phyloP scores from a whole-genome alignment of 2,329 filamentous ascomycete genomes.

The Aphanocladium album region DNA sequence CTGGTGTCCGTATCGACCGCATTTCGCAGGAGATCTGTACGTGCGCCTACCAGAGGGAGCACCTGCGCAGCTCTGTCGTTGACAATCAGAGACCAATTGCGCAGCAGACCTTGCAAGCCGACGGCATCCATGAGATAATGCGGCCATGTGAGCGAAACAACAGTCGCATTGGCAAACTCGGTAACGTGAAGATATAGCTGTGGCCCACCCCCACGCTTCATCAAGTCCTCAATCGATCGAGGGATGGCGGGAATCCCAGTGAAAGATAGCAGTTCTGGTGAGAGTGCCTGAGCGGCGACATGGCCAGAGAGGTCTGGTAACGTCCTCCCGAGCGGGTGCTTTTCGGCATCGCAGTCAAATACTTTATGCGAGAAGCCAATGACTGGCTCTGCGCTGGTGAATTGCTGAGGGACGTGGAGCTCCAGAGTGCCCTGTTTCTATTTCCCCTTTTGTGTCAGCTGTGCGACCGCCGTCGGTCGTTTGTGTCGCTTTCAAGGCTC shows the following conservation, averaged over 20 bases:
- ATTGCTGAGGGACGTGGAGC: conserved; percentile 27
- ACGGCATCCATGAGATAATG: conserved; percentile 2
- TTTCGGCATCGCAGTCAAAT: conserved; percentile 32
- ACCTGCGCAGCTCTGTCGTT: conserved; percentile 21
- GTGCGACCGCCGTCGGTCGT: not conserved
- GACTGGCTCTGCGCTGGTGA: conserved; percentile 30
- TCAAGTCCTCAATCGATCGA: not conserved
- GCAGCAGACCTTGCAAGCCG: conserved; percentile 1
- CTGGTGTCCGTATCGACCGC: conserved; percentile 8
- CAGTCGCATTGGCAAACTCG: not conserved
- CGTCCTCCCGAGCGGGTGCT: conserved; percentile 35
- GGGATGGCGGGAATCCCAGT: conserved; percentile 2
- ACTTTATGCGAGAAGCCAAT: conserved; percentile 35
- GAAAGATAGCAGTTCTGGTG: conserved; percentile 17
- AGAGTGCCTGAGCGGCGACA: conserved; percentile 14
- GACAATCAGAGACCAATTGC: not conserved
- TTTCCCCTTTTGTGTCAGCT: not conserved
- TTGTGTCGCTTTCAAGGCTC: too few relatives aligned
- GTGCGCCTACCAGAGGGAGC: conserved; percentile 21
- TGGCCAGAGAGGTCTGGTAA: conserved; percentile 27
- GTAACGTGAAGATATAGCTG: not conserved
- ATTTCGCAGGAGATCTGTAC: not conserved
- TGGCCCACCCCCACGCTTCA: not conserved
- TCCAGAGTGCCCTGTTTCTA: conserved; percentile 24
- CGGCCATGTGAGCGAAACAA: not conserved